phyloP scores from a whole-genome alignment of 2,329 filamentous ascomycete genomes.

The Pseudodiploospora longispora region DNA sequence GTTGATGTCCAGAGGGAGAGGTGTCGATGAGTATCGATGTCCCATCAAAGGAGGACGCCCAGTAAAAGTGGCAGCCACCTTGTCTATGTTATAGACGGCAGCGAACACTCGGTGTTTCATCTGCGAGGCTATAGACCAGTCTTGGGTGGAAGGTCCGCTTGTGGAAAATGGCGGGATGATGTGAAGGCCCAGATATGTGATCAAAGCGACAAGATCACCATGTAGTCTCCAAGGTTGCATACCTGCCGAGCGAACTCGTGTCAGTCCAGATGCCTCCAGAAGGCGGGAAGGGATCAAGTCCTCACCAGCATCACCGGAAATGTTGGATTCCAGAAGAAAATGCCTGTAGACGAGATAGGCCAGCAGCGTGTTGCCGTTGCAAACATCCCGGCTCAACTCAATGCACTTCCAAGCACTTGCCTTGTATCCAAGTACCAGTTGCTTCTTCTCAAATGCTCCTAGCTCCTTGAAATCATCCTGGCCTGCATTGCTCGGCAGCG shows the following conservation, averaged over 20 bases:
- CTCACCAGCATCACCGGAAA: slow-evolving; percentile 6
- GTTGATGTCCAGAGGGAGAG: slow-evolving; percentile 7
- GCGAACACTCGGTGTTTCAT: slow-evolving; percentile 8
- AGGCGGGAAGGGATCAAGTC: not conserved
- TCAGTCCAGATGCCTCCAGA: not conserved
- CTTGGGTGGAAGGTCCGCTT: not conserved
- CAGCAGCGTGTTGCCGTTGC: slow-evolving; percentile 2
- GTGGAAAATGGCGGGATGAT: not conserved
- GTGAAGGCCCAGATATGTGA: slow-evolving; percentile 8
- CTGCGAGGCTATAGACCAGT: slow-evolving; percentile 5
- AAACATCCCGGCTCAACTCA: slow-evolving; percentile 4
- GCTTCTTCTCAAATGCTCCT: not conserved
- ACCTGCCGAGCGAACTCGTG: slow-evolving; percentile 1
- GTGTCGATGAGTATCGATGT: slow-evolving; percentile 6
- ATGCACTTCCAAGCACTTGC: slow-evolving; percentile 6
- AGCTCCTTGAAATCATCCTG: not conserved
- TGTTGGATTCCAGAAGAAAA: slow-evolving; percentile 4
- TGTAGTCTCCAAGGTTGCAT: slow-evolving; percentile 7
- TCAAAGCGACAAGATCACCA: slow-evolving; percentile 6
- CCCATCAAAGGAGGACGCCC: slow-evolving; percentile 7
- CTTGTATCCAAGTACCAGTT: slow-evolving; percentile 2
- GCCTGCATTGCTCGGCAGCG: not conserved
- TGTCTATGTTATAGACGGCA: slow-evolving; percentile 8
- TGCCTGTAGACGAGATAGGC: slow-evolving; percentile 3
- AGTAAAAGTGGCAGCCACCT: slow-evolving; percentile 5